Conservation (phyloP, 2,329 filamentous ascomycete species). For the Colletotrichum sp. region DNA sequence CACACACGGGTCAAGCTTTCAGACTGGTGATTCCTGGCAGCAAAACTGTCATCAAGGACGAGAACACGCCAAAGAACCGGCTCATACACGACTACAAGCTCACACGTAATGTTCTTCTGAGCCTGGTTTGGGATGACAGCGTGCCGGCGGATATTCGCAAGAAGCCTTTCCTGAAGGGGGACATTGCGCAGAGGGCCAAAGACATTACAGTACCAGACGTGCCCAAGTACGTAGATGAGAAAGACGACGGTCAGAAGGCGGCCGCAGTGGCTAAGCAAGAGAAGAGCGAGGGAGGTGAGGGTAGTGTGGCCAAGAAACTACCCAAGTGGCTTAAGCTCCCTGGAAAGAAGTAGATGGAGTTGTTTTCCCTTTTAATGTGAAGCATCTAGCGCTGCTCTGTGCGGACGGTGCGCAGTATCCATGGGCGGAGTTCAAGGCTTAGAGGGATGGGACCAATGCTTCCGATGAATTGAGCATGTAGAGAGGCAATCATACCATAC, state of each 20-base stretch:
- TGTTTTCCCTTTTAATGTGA: constrained; percentile 32
- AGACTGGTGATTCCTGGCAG: constrained; percentile 69
- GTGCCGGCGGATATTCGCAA: constrained; percentile 62
- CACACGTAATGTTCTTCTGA: constrained; percentile 73
- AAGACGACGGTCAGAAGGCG: constrained; percentile 38
- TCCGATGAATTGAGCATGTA: background rate
- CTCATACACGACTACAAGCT: constrained; percentile 79
- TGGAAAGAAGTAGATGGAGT: constrained; percentile 67
- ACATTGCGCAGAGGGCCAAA: constrained; percentile 66
- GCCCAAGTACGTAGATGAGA: constrained; percentile 40
- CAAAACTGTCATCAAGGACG: constrained; percentile 54
- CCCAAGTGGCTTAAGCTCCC: constrained; percentile 78
- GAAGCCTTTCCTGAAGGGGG: constrained; percentile 61
- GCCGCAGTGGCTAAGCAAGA: constrained; percentile 34
- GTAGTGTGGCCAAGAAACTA: constrained; percentile 45
- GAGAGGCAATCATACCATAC: background rate
- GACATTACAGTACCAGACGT: constrained; percentile 70
- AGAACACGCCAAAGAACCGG: constrained; percentile 49
- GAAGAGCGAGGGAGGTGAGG: constrained; percentile 41
- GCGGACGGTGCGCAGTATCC: background rate
- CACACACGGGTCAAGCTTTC: constrained; percentile 69
- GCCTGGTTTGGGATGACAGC: constrained; percentile 73
- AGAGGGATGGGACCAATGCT: background rate
- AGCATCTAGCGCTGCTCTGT: background rate
- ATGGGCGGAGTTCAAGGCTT: background rate